phyloP scores from a whole-genome alignment of 371 early-diverging fungal species.

The Apophysomyces elegans region DNA sequence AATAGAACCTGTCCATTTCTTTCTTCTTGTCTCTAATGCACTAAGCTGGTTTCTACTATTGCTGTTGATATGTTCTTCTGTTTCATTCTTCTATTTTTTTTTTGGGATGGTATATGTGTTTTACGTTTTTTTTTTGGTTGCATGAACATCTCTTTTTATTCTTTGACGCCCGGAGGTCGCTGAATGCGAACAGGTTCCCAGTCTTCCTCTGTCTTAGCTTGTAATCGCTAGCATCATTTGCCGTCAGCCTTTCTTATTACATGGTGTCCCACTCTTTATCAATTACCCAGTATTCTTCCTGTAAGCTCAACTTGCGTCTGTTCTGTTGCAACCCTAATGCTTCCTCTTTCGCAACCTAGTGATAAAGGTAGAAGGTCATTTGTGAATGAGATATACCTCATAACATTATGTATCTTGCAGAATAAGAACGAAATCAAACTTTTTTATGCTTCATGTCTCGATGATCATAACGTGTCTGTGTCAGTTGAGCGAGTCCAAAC shows the following conservation, averaged over 20 bases:
- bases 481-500: conserved; percentile 59
- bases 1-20: no score
- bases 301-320: conserved; percentile 59
- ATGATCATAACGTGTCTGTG: conserved; percentile 68
- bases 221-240: conserved; percentile 41
- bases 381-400: no score
- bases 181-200: conserved; percentile 57
- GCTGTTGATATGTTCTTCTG: no score
- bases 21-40: no score
- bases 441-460: conserved; percentile 50
- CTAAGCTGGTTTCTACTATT: no score
- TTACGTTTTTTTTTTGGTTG: background rate
- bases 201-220: conserved; percentile 54
- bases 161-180: conserved; percentile 46
- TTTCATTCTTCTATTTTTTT: no score
- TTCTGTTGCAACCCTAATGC: conserved; percentile 63
- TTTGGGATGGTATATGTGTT: no score
- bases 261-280: background rate
- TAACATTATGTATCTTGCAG: background rate
- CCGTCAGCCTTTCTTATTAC: background rate
- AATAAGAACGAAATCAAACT: conserved; percentile 12
- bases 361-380: background rate
- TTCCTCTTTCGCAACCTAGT: conserved; percentile 66
- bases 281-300: conserved; percentile 70
- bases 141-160: conserved; percentile 13